phyloP scores from a whole-genome alignment of 2,329 filamentous ascomycete species.

The Coleophoma crateriformis region DNA sequence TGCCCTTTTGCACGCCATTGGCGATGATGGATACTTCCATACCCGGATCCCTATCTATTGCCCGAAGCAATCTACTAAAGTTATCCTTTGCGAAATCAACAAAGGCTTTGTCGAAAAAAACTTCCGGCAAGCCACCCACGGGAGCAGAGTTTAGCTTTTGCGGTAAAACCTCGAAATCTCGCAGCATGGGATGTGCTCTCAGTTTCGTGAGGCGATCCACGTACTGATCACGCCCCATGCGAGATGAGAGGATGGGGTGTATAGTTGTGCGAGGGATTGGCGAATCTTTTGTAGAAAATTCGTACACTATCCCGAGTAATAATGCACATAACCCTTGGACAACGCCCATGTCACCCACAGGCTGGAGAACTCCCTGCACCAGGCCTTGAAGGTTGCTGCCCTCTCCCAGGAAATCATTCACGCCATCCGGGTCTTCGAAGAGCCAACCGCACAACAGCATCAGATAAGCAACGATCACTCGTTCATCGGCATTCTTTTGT shows the following conservation, averaged over 20 bases:
- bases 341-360: constrained; percentile 54
- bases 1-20: constrained; percentile 78
- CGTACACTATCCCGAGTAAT: constrained; percentile 83
- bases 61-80: constrained; percentile 76
- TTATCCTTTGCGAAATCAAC: constrained; percentile 96
- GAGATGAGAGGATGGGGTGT: constrained; percentile 69
- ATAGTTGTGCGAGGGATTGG: constrained; percentile 78
- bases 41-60: constrained; percentile 86
- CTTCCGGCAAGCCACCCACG: constrained; percentile 60
- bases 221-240: constrained; percentile 81
- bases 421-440: constrained; percentile 84
- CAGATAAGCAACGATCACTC: constrained; percentile 77
- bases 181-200: constrained; percentile 69
- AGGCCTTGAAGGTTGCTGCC: constrained; percentile 88
- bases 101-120: constrained; percentile 81
- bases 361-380: constrained; percentile 63
- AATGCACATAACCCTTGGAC: constrained; percentile 80
- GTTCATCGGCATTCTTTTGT: constrained; percentile 69
- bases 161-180: constrained; percentile 84
- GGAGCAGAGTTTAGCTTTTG: constrained; percentile 55
- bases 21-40: constrained; percentile 77
- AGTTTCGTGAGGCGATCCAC: constrained; percentile 75
- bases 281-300: constrained; percentile 97
- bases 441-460: constrained; percentile 88
- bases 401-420: constrained; percentile 89